These are phyloP conservation scores for Raffaelea deltoideospora DNA, from an alignment of 2,329 filamentous ascomycete species.

Conservation along the genomic window DNA sequence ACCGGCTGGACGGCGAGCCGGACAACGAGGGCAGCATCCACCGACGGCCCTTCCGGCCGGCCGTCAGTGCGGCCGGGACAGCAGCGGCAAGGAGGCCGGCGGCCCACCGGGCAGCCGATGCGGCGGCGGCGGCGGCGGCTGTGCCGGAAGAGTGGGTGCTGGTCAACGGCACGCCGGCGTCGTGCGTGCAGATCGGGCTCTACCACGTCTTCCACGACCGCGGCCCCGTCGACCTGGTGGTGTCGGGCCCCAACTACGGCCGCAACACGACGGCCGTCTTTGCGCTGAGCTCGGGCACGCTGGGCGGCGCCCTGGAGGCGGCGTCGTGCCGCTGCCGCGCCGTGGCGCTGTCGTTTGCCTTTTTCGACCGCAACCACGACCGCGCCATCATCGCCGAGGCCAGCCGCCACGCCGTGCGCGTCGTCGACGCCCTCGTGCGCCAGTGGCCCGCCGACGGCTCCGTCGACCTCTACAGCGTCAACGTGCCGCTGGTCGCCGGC, in stretches of 20 bases:
- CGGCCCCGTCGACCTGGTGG: conserved; percentile 59
- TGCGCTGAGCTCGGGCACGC: conserved; percentile 59
- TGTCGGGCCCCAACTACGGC: conserved; percentile 72
- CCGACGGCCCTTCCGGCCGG: conserved; percentile 28
- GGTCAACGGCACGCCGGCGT: conserved; percentile 67
- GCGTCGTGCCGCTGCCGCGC: conserved; percentile 54
- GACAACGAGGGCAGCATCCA: conserved; percentile 49
- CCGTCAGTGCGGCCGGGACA: neutral
- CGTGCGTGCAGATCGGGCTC: conserved; percentile 67
- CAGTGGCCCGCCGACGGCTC: conserved; percentile 54
- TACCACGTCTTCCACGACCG: conserved; percentile 63
- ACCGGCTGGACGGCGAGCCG: conserved; percentile 22
- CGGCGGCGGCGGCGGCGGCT: conserved; percentile 24
- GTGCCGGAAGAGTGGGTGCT: conserved; percentile 62
- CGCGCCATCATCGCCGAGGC: conserved; percentile 66
- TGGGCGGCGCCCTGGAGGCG: conserved; percentile 64
- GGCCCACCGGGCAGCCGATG: no score
- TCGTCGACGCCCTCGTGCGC: conserved; percentile 64
- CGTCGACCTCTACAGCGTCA: conserved; percentile 80
- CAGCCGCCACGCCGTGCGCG: conserved; percentile 54
- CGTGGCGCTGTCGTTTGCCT: conserved; percentile 81
- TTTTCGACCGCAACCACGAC: conserved; percentile 75
- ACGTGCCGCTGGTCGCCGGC: conserved; percentile 70
- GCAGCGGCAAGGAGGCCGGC: neutral
- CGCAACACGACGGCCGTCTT: conserved; percentile 72